These are phyloP conservation scores for Chaetomiaceae sp. DNA, from an alignment of 2,329 filamentous ascomycete species.

Conservation along the genomic window DNA sequence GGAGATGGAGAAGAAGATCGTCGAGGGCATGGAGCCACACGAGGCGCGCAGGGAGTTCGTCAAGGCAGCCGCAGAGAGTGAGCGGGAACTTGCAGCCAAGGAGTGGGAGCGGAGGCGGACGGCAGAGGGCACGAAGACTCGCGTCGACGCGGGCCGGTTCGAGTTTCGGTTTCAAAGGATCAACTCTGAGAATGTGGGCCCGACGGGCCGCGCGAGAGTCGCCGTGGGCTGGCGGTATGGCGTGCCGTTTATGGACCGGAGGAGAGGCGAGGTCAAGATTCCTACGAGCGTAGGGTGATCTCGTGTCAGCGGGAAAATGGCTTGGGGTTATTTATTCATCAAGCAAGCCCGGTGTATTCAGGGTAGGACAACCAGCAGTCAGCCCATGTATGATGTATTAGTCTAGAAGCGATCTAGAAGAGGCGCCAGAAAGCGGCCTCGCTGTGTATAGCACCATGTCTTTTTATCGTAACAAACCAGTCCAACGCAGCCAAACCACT, in stretches of 20 bases:
- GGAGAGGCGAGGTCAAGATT: conserved; percentile 63
- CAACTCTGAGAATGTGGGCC: conserved; percentile 53
- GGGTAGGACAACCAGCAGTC: neutral
- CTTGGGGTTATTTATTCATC: too few species aligned
- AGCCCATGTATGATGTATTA: conserved; percentile 16
- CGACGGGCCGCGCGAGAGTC: conserved; percentile 46
- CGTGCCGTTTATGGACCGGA: conserved; percentile 57
- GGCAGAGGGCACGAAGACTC: conserved; percentile 40
- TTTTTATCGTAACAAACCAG: neutral
- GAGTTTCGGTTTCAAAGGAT: conserved; percentile 61
- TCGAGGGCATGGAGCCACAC: conserved; percentile 34
- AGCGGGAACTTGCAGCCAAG: conserved; percentile 36
- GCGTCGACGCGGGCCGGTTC: conserved; percentile 49
- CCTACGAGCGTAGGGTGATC: conserved; percentile 55
- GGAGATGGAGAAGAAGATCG: conserved; percentile 47
- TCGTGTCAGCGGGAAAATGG: conserved; percentile 17
- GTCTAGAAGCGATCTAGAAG: neutral
- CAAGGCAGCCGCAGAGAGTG: conserved; percentile 38
- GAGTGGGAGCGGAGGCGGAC: conserved; percentile 33
- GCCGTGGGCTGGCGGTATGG: conserved; percentile 62
- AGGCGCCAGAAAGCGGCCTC: conserved; percentile 1
- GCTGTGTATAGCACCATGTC: neutral
- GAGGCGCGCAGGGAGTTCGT: conserved; percentile 42
- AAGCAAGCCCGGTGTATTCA: neutral
- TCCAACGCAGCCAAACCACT: neutral